Evolutionary conservation across 306 rosid genomes (phyloP).

Genomic region (Rubus parviflorus): DNA sequence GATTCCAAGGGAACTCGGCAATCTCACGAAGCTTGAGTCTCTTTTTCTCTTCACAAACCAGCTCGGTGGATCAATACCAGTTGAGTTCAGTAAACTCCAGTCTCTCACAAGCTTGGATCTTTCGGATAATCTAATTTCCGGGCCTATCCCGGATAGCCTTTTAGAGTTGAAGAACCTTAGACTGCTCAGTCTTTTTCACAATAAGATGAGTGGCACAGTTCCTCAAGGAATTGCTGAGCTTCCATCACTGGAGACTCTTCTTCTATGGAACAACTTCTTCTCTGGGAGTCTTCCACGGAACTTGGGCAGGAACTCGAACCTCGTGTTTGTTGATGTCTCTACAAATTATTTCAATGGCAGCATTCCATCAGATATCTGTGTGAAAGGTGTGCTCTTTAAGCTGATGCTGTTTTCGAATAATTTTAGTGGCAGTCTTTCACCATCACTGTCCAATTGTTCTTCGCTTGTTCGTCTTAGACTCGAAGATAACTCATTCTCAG

Average conservation of each 20-base stretch:
- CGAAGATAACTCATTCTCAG: conserved; percentile 76
- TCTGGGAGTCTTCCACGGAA: conserved; percentile 64
- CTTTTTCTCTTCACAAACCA: conserved; percentile 80
- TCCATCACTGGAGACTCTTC: conserved; percentile 82
- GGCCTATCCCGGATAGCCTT: conserved; percentile 76
- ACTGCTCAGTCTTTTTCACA: conserved; percentile 78
- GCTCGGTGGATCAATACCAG: conserved; percentile 67
- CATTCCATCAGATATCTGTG: conserved; percentile 72
- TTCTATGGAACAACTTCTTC: conserved; percentile 78
- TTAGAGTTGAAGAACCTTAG: conserved; percentile 62
- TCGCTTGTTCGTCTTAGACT: conserved; percentile 87
- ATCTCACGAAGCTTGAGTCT: conserved; percentile 67
- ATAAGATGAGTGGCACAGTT: conserved; percentile 75
- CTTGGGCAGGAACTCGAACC: conserved; percentile 72
- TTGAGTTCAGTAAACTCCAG: conserved; percentile 52
- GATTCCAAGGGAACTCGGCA: conserved; percentile 66
- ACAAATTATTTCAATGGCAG: conserved; percentile 65
- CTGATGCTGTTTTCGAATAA: conserved; percentile 83
- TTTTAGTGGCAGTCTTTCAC: conserved; percentile 58
- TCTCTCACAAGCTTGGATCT: conserved; percentile 68
- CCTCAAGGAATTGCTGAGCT: conserved; percentile 69
- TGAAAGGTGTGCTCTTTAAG: conserved; percentile 50
- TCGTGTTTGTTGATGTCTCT: conserved; percentile 86
- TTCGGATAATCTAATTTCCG: conserved; percentile 78
- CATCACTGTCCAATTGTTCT: conserved; percentile 68